phyloP scores from a whole-genome alignment of 2,329 filamentous ascomycete species.

The Neofusicoccum sp. region DNA sequence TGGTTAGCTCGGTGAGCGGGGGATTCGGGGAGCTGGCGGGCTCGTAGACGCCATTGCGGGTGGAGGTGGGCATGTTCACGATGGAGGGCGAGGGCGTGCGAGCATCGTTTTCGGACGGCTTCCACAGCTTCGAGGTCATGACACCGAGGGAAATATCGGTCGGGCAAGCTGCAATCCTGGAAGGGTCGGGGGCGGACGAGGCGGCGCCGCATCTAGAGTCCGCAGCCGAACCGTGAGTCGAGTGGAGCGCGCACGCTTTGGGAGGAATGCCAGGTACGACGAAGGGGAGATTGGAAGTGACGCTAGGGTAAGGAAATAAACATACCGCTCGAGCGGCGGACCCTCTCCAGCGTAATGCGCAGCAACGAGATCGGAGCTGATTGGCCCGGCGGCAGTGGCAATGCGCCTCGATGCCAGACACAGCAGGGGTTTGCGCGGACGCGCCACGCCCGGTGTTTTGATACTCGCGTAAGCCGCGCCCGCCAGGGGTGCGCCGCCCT shows the following conservation, averaged over 20 bases:
- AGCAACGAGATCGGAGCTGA: constrained; percentile 6
- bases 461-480: background rate
- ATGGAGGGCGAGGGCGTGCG: constrained; percentile 8
- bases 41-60: constrained; percentile 16
- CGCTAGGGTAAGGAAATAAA: constrained; percentile 18
- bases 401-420: constrained; percentile 7
- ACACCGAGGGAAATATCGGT: constrained; percentile 12
- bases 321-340: constrained; percentile 11
- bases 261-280: constrained; percentile 12
- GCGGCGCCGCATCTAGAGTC: constrained; percentile 17
- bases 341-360: constrained; percentile 12
- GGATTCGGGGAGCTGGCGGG: constrained; percentile 2
- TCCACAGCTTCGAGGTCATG: constrained; percentile 16
- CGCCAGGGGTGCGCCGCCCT: background rate
- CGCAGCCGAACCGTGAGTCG: constrained; percentile 1
- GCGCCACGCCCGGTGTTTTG: background rate
- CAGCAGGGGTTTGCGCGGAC: constrained; percentile 1
- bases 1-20: constrained; percentile 13
- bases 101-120: constrained; percentile 13
- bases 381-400: constrained; percentile 1
- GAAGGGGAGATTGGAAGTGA: constrained; percentile 16
- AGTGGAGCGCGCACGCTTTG: constrained; percentile 5
- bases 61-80: constrained; percentile 16
- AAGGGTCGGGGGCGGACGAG: constrained; percentile 12
- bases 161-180: constrained; percentile 10